Base-by-base conservation (phyloP, 768 basidiomycete species). In the Paxillus rubicundulus region DNA sequence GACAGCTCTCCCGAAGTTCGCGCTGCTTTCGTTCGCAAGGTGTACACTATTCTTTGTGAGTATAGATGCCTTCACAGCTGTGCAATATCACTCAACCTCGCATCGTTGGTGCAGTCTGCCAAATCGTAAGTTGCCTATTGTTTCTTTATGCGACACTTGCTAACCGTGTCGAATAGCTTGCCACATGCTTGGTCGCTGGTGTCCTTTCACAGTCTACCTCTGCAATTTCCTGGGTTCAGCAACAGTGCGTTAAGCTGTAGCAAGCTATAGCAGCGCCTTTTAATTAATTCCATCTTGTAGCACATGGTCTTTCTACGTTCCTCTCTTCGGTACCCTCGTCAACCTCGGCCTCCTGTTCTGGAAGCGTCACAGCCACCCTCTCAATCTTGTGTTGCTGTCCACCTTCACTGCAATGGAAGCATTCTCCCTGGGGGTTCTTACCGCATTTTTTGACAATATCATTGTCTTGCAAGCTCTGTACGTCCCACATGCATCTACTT, bases 341-440 rank as follows among this genome's bases (percentile, higher is more conserved):
- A 88, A 87, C 55, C 82, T 97, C 27, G 84, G 85, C 1, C 71
- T 90, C 33, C 79, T 94, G 5, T 96, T 84, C 75, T 95, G 89
- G 89, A 95, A 97, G 72, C 85, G 95, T 51, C 94, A 96, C 70
- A 84, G 82, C 66, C 84, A 91, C 67, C 96, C 96, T 20, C 74
- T 82, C 68, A 99, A 99, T 70, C 76, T 96, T 53, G 77, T 92
- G 42, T 75, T 98, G 27, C 77, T 99, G 34, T 82, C 86, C 17
- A 77, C 87, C 2, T 99, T 98, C 72, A 99, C 97, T 9, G 64
- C 89, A 20, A 77, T 96, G 76, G 97, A 99, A 70, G 87, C 92
- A 5, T 85, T 92, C 66, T 86, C 92, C 10, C 76, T 99, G 44
- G 97, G 97, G n/a, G 74, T 91, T 8, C 82, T 87, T 30, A 80